Evolutionary conservation across 176 grass and related monocot species (phyloP).

Genomic region (Oryza brachyantha): DNA sequence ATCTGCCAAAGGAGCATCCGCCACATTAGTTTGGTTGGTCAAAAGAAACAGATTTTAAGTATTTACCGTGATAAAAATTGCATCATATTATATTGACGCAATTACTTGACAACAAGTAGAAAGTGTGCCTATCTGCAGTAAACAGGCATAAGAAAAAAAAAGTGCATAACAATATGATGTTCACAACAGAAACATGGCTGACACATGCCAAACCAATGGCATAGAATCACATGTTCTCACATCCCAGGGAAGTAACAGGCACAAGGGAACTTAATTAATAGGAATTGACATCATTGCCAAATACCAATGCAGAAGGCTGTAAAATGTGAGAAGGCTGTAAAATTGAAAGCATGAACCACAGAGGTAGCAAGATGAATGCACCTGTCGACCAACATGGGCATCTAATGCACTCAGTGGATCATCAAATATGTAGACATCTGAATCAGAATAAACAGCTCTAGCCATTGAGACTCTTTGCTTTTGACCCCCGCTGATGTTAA

Average conservation of each 20-base stretch:
- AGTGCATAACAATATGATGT: background rate
- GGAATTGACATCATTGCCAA: background rate
- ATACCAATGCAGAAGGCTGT: background rate
- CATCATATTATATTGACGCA: background rate
- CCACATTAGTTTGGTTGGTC: too few species aligned
- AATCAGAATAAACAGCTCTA: conserved; percentile 97
- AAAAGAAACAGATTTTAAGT: background rate
- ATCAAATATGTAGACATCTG: conserved; percentile 98
- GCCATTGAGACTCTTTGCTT: conserved; percentile 99
- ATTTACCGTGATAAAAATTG: background rate
- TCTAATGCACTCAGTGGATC: conserved; percentile 98
- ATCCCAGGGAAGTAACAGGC: background rate
- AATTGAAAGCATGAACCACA: conserved; percentile 7
- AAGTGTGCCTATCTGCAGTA: background rate
- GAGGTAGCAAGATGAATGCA: conserved; percentile 35
- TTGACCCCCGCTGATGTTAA: conserved; percentile 97
- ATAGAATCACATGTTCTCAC: conserved; percentile 1
- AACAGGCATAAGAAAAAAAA: background rate
- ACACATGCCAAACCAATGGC: conserved; percentile 1
- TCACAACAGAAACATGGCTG: background rate
- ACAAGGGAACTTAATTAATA: background rate
- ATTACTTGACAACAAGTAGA: background rate
- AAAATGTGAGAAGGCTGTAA: background rate
- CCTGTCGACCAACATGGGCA: conserved; percentile 99
- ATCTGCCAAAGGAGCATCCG: too few species aligned